Evolutionary conservation across 75 land plant species (phyloP).

Genomic region (Sequoiadendron giganteum): DNA sequence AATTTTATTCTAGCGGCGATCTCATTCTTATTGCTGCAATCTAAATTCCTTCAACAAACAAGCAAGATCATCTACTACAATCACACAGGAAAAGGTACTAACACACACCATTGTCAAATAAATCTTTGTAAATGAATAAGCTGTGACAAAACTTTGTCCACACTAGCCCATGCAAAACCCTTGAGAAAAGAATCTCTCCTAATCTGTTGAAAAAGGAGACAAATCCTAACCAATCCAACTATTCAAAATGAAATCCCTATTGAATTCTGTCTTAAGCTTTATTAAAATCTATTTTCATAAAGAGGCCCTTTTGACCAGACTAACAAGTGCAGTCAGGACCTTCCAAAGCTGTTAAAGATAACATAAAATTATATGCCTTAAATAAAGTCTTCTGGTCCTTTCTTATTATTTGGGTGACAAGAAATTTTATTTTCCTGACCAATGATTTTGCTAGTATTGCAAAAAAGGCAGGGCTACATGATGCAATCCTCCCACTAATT

Average conservation of each 20-base stretch:
- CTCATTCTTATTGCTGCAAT: too few relatives aligned
- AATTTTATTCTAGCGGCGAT: too few relatives aligned
- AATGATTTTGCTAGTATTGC: background rate
- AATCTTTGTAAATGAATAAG: background rate
- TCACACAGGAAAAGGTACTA: background rate
- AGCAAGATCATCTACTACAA: background rate
- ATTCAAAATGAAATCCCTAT: background rate
- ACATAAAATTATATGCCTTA: background rate
- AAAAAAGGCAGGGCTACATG: background rate
- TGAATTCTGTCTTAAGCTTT: background rate
- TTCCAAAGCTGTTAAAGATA: background rate
- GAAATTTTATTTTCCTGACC: background rate
- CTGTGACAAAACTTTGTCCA: background rate
- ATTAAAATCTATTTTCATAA: background rate
- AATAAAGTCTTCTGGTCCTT: background rate
- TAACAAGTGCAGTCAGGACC: background rate
- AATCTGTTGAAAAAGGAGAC: background rate
- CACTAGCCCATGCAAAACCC: background rate
- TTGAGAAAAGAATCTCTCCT: background rate
- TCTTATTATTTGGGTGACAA: background rate
- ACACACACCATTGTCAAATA: background rate
- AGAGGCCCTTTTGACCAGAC: background rate
- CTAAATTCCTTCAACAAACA: background rate
- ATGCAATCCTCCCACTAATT: background rate
- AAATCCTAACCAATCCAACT: conserved; percentile 2